A percentile compares a stretch with the other conserved stretches of the same genome.
Conservation (phyloP, 106 monocot genomes). For the Dioscorea alata region DNA sequence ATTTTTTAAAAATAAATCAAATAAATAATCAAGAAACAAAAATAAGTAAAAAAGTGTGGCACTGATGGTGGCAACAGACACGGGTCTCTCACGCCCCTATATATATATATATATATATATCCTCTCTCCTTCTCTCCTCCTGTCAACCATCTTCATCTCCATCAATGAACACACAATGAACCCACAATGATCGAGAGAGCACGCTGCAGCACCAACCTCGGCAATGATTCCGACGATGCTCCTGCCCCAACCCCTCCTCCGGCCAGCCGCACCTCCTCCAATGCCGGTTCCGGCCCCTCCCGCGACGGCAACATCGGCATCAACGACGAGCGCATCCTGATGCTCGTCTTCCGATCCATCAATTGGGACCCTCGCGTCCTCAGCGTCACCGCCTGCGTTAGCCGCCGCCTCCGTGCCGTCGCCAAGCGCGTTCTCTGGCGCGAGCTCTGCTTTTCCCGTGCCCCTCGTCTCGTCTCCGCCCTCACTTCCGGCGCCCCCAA, state of each 20-base stretch:
- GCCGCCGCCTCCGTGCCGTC: constrained; percentile 61
- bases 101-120: too few species aligned
- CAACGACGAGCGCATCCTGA: constrained; percentile 49
- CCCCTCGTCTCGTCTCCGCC: constrained; percentile 44
- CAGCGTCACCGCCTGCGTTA: constrained; percentile 40
- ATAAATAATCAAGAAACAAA: too few species aligned
- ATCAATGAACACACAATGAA: too few species aligned
- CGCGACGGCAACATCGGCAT: constrained; percentile 32
- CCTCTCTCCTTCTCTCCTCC: too few species aligned
- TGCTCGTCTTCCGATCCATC: constrained; percentile 47
- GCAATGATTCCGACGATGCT: neutral
- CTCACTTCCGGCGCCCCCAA: constrained; percentile 7
- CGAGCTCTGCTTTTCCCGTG: constrained; percentile 63
- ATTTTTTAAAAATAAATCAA: too few species aligned
- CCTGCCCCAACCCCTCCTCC: neutral
- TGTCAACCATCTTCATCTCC: too few species aligned
- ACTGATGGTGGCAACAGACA: too few species aligned
- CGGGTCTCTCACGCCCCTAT: too few species aligned
- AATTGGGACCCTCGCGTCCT: constrained; percentile 61
- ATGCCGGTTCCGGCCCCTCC: neutral
- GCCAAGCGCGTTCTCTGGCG: constrained; percentile 60
- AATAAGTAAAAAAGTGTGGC: too few species aligned
- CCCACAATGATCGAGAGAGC: neutral
- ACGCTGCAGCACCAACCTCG: neutral
- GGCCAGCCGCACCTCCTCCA: neutral